These are phyloP conservation scores for Deinandra increscens DNA, from an alignment of 129 eudicot species.

Conservation along the genomic window DNA sequence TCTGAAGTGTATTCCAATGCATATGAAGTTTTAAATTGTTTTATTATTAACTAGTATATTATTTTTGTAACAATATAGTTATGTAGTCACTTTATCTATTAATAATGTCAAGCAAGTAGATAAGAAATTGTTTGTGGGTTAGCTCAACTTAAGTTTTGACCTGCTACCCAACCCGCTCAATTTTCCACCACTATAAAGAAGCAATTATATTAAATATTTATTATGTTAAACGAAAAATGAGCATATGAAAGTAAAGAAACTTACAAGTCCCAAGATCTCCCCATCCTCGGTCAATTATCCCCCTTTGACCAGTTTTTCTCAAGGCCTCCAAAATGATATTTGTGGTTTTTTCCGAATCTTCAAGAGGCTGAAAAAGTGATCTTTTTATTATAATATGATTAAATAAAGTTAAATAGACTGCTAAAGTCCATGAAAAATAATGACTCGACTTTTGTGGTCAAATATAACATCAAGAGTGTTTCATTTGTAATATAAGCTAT, in stretches of 20 bases:
- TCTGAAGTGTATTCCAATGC: background rate
- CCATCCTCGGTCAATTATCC: constrained; percentile 95
- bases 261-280: constrained; percentile 94
- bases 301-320: constrained; percentile 84
- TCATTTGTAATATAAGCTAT: background rate
- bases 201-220: background rate
- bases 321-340: constrained; percentile 81
- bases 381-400: background rate
- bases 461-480: background rate
- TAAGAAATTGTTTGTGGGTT: background rate
- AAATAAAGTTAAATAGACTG: background rate
- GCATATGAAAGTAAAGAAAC: constrained; percentile 24
- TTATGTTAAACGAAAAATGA: background rate
- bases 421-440: background rate
- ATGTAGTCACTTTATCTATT: background rate
- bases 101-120: background rate
- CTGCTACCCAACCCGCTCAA: background rate
- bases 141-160: background rate
- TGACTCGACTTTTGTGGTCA: constrained; percentile 3
- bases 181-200: background rate
- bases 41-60: background rate
- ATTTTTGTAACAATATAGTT: background rate
- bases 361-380: constrained; percentile 67
- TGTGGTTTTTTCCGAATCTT: constrained; percentile 74
- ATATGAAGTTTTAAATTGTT: background rate